phyloP scores from a whole-genome alignment of 305 asterid species.

The Salvia sclarea region DNA sequence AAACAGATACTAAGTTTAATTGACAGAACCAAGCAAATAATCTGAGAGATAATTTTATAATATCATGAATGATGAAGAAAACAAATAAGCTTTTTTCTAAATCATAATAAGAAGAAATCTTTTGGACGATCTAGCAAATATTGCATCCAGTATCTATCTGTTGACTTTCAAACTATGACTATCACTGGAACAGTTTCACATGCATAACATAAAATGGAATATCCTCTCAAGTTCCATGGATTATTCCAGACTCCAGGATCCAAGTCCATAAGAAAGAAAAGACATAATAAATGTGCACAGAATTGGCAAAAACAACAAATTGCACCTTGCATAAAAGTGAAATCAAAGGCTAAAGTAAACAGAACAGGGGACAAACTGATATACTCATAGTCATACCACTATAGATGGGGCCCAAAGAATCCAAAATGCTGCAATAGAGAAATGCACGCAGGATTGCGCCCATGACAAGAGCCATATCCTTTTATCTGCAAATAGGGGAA shows the following conservation, averaged over 20 bases:
- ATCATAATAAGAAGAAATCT: neutral
- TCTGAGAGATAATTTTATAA: no score
- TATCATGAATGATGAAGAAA: neutral
- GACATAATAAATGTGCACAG: neutral
- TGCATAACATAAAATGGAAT: neutral
- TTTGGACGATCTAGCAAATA: neutral
- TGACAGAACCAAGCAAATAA: no score
- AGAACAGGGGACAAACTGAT: neutral
- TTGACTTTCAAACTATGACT: neutral
- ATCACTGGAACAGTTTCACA: neutral
- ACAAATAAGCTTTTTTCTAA: neutral
- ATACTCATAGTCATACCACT: slow-evolving; percentile 51
- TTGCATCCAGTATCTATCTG: neutral
- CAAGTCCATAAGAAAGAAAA: slow-evolving; percentile 19
- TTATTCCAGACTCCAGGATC: neutral
- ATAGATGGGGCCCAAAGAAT: slow-evolving; percentile 90
- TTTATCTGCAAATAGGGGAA: slow-evolving; percentile 56
- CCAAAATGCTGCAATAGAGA: slow-evolving; percentile 78
- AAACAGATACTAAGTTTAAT: no score
- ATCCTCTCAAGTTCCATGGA: neutral
- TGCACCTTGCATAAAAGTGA: slow-evolving; percentile 14
- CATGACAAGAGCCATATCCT: slow-evolving; percentile 82
- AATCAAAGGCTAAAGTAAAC: neutral
- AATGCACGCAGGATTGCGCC: slow-evolving; percentile 75
- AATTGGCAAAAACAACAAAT: slow-evolving; percentile 9